Percentiles rank a stretch among this genome's conserved stretches.
Evolutionary conservation across 2,329 filamentous ascomycete species (phyloP).

Genomic region (Phialemoniopsis sp.): DNA sequence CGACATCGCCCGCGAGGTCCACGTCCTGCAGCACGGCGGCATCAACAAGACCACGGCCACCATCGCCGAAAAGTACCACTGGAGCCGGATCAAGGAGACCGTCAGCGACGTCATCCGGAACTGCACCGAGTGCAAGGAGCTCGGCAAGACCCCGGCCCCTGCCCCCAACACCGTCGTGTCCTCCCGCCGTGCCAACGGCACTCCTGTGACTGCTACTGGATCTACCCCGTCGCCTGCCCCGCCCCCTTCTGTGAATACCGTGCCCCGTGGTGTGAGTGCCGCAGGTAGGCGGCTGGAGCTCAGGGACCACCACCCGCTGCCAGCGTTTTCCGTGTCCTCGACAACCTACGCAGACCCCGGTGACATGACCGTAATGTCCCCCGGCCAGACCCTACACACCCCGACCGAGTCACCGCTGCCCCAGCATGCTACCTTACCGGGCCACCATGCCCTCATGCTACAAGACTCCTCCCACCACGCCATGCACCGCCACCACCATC

Average conservation of each 20-base stretch:
- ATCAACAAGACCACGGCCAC: slow-evolving; percentile 98
- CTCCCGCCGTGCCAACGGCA: slow-evolving; percentile 1
- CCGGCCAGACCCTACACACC: slow-evolving; percentile 18
- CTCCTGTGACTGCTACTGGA: slow-evolving; percentile 3
- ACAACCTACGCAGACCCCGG: slow-evolving; percentile 40
- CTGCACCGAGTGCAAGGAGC: slow-evolving; percentile 84
- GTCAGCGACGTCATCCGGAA: slow-evolving; percentile 92
- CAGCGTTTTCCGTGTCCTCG: slow-evolving; percentile 19
- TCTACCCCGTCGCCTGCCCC: slow-evolving; percentile 13
- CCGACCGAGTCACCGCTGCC: slow-evolving; percentile 18
- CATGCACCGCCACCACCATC: slow-evolving; percentile 25
- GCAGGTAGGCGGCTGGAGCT: slow-evolving; percentile 2
- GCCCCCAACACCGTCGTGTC: slow-evolving; percentile 1
- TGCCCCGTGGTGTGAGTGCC: neutral
- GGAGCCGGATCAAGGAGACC: slow-evolving; percentile 97
- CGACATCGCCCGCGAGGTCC: slow-evolving; percentile 76
- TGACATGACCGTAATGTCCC: slow-evolving; percentile 40
- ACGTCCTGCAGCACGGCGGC: slow-evolving; percentile 74
- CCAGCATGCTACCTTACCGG: slow-evolving; percentile 15
- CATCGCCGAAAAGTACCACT: slow-evolving; percentile 92
- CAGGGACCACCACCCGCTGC: slow-evolving; percentile 10
- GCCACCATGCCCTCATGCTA: slow-evolving; percentile 20
- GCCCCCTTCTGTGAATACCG: slow-evolving; percentile 12
- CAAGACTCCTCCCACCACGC: slow-evolving; percentile 19
- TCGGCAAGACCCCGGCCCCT: slow-evolving; percentile 46